Percentiles rank a stretch among this genome's conserved stretches.
Conservation (phyloP, 371 early-diverging fungal genomes). For the Mortierella sp. region DNA sequence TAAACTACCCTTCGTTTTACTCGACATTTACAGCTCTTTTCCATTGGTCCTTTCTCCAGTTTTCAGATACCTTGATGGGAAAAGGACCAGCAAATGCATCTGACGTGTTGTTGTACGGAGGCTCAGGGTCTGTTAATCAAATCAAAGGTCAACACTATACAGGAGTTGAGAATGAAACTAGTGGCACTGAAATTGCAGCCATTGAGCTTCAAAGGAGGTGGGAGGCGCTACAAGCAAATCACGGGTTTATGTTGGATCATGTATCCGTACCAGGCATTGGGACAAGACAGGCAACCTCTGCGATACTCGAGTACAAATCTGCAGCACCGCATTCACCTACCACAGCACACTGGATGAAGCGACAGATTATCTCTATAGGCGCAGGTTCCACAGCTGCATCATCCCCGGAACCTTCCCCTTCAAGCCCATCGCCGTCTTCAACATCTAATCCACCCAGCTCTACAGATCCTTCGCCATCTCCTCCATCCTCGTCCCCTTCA, state of each 20-base stretch:
- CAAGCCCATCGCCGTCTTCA: constrained; percentile 12
- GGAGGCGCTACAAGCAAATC: neutral
- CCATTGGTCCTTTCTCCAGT: constrained; percentile 66
- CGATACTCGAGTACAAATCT: neutral
- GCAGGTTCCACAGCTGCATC: constrained; percentile 1
- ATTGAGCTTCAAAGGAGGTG: neutral
- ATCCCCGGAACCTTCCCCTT: constrained; percentile 1
- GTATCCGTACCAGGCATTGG: constrained; percentile 4
- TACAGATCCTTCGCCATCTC: neutral
- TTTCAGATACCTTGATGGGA: constrained; percentile 28
- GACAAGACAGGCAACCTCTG: constrained; percentile 4
- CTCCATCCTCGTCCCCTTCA: neutral
- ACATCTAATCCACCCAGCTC: too few relatives aligned
- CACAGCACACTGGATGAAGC: constrained; percentile 9
- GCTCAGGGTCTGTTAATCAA: constrained; percentile 47
- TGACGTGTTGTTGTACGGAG: constrained; percentile 33
- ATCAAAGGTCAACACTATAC: constrained; percentile 4
- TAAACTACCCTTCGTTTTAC: constrained; percentile 66
- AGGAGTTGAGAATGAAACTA: neutral
- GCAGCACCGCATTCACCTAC: neutral
- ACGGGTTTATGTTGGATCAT: neutral
- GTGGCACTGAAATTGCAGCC: neutral
- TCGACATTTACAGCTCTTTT: constrained; percentile 65
- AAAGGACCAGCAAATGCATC: constrained; percentile 45
- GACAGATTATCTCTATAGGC: constrained; percentile 8